Evolutionary conservation across 768 basidiomycete genomes (phyloP), one percentile per base, ranked within the genome.

Genomic region (Pleurotus tuber-regium): DNA sequence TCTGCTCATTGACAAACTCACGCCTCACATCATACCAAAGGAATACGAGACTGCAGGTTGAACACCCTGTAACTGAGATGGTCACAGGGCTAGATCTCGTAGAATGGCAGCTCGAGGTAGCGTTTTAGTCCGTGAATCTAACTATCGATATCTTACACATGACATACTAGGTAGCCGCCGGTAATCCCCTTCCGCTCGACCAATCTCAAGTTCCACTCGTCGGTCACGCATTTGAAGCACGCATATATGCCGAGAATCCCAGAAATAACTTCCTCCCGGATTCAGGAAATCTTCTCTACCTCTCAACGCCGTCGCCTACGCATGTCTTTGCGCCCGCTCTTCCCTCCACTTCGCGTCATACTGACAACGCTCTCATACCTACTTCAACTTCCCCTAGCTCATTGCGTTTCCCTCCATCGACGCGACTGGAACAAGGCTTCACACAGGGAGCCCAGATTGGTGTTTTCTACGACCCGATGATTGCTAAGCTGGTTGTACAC

Each of bases 191-290:
- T 24, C 90, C 92, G 8, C 75, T 96, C 24, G 60, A 68, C 1
- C 95, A 97, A 66, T 76, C 79, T 0, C 71, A 83, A 12, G 87
- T 98, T 50, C 92, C 90, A 1, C 84, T 93, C 46, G 83, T 89
- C 0, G 95, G 95, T 4, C 95, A 96, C 57, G 90, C 93, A 0
- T 96, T 96, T 58, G 95, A 96, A 68, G 92, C 92, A 5, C 84
- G 95, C 16, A 95, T 98, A 54, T 97, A 98, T 63, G 95, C 94
- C 2, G 95, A 97, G 66, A 91, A 92, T 58, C 95, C 94, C 18
- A 83, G 92, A 53, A 92, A 94, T 65, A 81, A 90, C 64, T 97
- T 97, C 74, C 76, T 96, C 4, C 94, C 94, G 0, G 94, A 97
- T 61, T 94, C 90, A 16, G 94, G 94, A 2, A 74, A 76, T 2